A percentile compares a stretch with the other conserved stretches of the same genome.
Conservation (phyloP, 2,329 filamentous ascomycete genomes). For the Orbilia blumenaviensis region DNA sequence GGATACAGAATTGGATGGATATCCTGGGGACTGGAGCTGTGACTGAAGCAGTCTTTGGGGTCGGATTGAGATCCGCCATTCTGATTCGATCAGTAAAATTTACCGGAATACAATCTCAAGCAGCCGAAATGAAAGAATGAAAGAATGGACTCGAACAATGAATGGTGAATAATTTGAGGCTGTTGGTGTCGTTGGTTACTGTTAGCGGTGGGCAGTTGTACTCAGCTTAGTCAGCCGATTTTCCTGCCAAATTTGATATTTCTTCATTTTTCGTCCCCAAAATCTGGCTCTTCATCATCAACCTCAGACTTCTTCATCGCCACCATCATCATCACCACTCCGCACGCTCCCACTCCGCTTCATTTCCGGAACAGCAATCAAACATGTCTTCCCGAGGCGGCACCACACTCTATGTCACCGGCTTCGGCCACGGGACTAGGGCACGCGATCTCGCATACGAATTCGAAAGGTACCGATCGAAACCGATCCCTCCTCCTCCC, state of each 20-base stretch:
- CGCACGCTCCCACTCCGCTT: neutral
- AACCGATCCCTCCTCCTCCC: conserved; percentile 55
- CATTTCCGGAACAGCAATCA: neutral
- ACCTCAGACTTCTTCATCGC: conserved; percentile 25
- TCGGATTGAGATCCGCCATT: conserved; percentile 14
- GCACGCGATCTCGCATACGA: conserved; percentile 85
- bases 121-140: neutral
- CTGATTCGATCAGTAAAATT: neutral
- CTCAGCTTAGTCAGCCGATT: conserved; percentile 22
- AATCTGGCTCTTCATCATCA: conserved; percentile 10
- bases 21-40: conserved; percentile 38
- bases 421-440: conserved; percentile 99
- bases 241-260: conserved; percentile 22
- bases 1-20: conserved; percentile 88
- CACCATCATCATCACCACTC: neutral
- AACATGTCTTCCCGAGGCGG: conserved; percentile 58
- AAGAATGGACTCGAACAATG: neutral
- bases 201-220: neutral
- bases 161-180: too few relatives aligned
- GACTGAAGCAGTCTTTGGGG: conserved; percentile 31
- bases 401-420: conserved; percentile 62
- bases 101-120: neutral
- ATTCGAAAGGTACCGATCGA: conserved; percentile 59
- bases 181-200: too few relatives aligned
- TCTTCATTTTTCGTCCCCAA: conserved; percentile 10